phyloP scores from a whole-genome alignment of 1,139 yeast genomes.

The Diutina sp. region DNA sequence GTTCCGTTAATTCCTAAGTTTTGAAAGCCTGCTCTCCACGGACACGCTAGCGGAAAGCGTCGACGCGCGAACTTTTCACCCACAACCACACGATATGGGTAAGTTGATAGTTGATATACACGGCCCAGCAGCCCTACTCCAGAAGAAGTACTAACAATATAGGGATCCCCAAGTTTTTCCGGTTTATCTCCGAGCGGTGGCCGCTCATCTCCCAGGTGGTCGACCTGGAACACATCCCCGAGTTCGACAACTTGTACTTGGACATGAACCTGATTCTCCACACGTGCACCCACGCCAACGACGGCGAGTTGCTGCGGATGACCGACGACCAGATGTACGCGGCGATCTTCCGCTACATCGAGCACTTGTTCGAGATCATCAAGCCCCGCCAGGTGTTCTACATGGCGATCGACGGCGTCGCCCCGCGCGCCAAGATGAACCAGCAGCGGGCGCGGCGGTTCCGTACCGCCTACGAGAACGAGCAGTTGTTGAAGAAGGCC shows the following conservation, averaged over 20 bases:
- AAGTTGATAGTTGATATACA: neutral
- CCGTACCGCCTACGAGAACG: constrained; percentile 70
- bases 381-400: constrained; percentile 83
- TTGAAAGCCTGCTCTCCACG: no score
- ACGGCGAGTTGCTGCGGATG: constrained; percentile 84
- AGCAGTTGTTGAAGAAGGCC: neutral
- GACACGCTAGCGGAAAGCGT: neutral
- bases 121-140: neutral
- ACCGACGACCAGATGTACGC: constrained; percentile 93
- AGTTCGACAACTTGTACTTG: constrained; percentile 75
- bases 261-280: constrained; percentile 98
- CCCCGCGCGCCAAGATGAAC: constrained; percentile 98
- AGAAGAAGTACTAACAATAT: neutral
- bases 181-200: constrained; percentile 98
- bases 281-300: constrained; percentile 88
- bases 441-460: constrained; percentile 95
- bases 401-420: constrained; percentile 98
- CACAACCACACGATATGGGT: neutral
- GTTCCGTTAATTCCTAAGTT: no score
- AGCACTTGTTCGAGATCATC: constrained; percentile 83
- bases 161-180: constrained; percentile 95
- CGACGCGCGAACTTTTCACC: neutral
- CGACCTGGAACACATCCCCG: constrained; percentile 89
- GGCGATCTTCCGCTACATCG: constrained; percentile 82
- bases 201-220: constrained; percentile 52